Evolutionary conservation across 345 rosid species (phyloP).

Genomic region (Citrus reticulata): DNA sequence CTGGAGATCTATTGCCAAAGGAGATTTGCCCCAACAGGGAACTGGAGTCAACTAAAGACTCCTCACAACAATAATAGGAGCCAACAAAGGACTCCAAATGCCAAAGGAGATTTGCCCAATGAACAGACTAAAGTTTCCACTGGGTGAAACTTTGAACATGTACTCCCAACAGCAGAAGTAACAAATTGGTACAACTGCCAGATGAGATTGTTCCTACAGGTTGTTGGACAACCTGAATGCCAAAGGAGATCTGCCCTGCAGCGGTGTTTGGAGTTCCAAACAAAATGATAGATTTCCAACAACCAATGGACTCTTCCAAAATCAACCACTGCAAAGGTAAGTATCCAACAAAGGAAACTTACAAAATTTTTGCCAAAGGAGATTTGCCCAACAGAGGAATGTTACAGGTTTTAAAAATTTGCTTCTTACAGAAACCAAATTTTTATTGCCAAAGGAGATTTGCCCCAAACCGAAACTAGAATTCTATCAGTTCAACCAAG

Average conservation of each 20-base stretch:
- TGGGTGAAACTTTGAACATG: conserved; percentile 18
- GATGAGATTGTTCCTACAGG: conserved; percentile 10
- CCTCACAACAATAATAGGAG: conserved; percentile 29
- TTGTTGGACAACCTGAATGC: conserved; percentile 10
- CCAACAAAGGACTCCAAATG: conserved; percentile 36
- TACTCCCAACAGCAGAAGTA: conserved; percentile 19
- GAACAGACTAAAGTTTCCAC: conserved; percentile 36
- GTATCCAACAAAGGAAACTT: conserved; percentile 21
- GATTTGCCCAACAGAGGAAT: conserved; percentile 45
- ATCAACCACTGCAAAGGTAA: conserved; percentile 22
- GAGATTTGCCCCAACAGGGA: conserved; percentile 27
- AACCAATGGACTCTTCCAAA: conserved; percentile 20
- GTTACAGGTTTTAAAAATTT: conserved; percentile 2
- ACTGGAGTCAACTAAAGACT: conserved; percentile 37
- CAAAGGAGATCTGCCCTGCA: conserved; percentile 23
- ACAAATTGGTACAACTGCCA: conserved; percentile 5
- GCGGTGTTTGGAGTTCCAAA: background rate
- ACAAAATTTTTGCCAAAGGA: conserved; percentile 44
- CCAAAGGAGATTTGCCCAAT: conserved; percentile 72
- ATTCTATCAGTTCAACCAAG: background rate
- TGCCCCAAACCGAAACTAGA: conserved; percentile 27
- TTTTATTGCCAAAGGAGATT: conserved; percentile 49
- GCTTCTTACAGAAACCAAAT: conserved; percentile 8
- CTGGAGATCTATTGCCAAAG: conserved; percentile 38
- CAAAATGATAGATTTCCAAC: conserved; percentile 17